Evolutionary conservation across 2,329 filamentous ascomycete species (phyloP), one percentile per base, ranked within the genome.

Genomic region (Aspergillus flavus): DNA sequence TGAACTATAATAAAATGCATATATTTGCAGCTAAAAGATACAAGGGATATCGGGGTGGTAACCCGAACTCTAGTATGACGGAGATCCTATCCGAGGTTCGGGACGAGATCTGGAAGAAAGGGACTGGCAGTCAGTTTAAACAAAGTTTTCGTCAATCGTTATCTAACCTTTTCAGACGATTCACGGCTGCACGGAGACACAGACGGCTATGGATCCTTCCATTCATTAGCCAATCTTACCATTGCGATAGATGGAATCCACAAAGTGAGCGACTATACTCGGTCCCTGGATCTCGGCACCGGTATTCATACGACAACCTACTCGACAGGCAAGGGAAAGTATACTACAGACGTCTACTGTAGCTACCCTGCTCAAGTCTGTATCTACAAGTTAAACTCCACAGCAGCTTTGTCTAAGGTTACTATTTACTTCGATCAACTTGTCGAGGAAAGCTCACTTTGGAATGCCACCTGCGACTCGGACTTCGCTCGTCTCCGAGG

Each of bases 331-430:
- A 26, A 34, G 23, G 50, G 50, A 30, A 53, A 4, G 21, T 53
- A 59, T 26, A 36, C 57, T 30, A 62, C 57, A 36, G 56, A 53
- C n/a, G 56, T 59, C 1, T 69, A 69, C 39, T 73, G 71, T 57
- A 69, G 66, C 0, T 76, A 76, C 43, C 79, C 80, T 0, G 76
- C 81, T 59, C 72, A 78, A 32, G 74, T 79, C 9, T 82, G 80
- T 50, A 73, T 80, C 1, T 81, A 81, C 54, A 65, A 71, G 3
- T 50, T 81, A 3, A 58, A 61, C 0, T 76, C 77, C 0, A 68
- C 69, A 0, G 43, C 30, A 3, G 55, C 64, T 0, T 70, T 86
- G 2, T 83, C 84, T 2, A 62, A 57, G 0, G 65, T 86, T 0
- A 73, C 72, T 0, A 59, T 86, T 10, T 69, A 67, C 2, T 70